A percentile compares a stretch with the other conserved stretches of the same genome.
These are phyloP conservation scores for Eragrostis tef DNA, from an alignment of 202 grass and related monocot species.

Conservation along the genomic window DNA sequence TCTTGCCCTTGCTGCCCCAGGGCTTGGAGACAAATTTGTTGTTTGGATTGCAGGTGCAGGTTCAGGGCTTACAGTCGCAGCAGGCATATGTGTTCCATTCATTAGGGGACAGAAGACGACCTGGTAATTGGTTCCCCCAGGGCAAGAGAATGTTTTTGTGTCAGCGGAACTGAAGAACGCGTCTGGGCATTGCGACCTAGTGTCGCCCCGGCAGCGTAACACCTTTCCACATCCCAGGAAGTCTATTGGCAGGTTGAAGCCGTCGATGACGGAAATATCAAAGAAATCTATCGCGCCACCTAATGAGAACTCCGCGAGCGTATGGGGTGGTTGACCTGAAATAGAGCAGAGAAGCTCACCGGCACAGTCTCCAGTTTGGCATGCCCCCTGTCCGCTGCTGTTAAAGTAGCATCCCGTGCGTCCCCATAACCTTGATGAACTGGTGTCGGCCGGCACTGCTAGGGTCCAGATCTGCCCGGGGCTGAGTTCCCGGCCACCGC, in stretches of 20 bases:
- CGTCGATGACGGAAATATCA: not conserved
- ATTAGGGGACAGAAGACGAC: conserved; percentile 40
- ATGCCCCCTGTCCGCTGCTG: not conserved
- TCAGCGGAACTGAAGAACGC: conserved; percentile 2
- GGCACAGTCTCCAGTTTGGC: not conserved
- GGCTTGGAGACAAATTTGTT: not conserved
- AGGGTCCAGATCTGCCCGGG: too few species aligned
- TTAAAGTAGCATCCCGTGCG: too few species aligned
- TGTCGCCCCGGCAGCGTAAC: not conserved
- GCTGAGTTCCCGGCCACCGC: too few species aligned
- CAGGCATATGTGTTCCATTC: not conserved
- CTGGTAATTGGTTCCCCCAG: conserved; percentile 30
- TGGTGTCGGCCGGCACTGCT: too few species aligned
- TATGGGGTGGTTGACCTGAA: not conserved
- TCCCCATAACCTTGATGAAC: too few species aligned
- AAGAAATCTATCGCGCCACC: not conserved
- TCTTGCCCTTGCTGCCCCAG: not conserved
- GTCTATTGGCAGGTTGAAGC: conserved; percentile 3
- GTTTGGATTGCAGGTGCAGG: not conserved
- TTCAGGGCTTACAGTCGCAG: not conserved
- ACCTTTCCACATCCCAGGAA: not conserved
- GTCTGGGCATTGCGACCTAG: conserved; percentile 27
- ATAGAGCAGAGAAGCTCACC: not conserved
- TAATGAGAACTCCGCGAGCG: not conserved
- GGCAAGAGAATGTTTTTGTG: not conserved